Base-by-base conservation (phyloP, 1,284 basidiomycete genomes). In the Moniliophthora roreri region DNA sequence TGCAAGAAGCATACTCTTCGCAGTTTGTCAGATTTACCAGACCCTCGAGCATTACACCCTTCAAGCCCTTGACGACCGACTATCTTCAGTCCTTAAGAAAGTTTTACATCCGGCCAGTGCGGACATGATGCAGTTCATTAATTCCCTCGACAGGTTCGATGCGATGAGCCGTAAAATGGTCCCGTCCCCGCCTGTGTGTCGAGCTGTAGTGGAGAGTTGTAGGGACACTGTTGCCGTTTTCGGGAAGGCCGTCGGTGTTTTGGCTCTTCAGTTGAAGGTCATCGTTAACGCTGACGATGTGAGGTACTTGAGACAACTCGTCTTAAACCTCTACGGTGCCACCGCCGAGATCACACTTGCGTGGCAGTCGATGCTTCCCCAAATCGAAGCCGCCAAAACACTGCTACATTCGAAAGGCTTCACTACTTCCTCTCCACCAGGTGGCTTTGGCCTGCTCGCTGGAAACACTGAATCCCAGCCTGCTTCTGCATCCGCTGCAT, bases 71-170 rank as follows among this genome's bases (percentile, higher is more conserved):
- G 89, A 95, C 63, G 93, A 95, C 56, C 83, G 93, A n/a, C 74
- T 97, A 32, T 85, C 91, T 10, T 84, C 86, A 4, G 82, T 93
- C 4, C 78, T 98, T 55, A 77, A 84, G 48, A 90, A 93, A 63
- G 89, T 95, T 20, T 81, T 96, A 55, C 89, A 93, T 60, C 89
- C 93, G 6, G 93, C 94, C 0, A 89, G 87, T 63, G 73, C 78
- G 45, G 92, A 92, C 60, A 90, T 98, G 79, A 80, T 83, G 52
- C 84, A 87, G 54, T 78, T 99, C 11, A 97, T 98, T 67, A 84
- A 87, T 54, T 86, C 93, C 0, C 80, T 99, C 41, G 97, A 98
- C 67, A 87, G 89, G 16, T 98, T 98, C 69, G 97, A 99, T 67
- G 81, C 87, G 1, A 81, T 87, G 60, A 89, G 91, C 51, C 81